These are phyloP conservation scores for Phanerochaete sordida DNA, from an alignment of 768 basidiomycete species.

Conservation along the genomic window DNA sequence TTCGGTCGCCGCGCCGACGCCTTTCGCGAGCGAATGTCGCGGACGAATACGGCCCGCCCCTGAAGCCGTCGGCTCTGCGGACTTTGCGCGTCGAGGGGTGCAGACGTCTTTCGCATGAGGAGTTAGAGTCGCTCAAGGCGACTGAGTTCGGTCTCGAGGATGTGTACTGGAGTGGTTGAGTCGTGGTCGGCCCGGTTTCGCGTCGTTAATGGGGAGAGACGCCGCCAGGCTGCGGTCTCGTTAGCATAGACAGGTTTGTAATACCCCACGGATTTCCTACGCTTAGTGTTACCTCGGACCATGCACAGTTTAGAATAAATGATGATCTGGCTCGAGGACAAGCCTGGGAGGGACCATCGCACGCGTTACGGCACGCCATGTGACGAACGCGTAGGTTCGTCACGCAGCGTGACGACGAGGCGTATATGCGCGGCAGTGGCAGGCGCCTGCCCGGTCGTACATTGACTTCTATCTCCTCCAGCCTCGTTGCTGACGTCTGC, in stretches of 20 bases:
- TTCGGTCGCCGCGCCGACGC: not conserved
- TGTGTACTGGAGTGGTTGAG: not conserved
- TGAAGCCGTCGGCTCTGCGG: not conserved
- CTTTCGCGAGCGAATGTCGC: not conserved
- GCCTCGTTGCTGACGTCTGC: not conserved
- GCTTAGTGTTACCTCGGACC: not conserved
- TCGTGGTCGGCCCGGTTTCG: no score
- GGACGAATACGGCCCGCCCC: not conserved
- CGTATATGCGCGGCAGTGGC: not conserved
- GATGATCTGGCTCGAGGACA: no score
- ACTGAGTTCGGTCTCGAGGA: not conserved
- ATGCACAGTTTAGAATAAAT: no score
- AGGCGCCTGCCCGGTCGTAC: not conserved
- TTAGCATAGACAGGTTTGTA: not conserved
- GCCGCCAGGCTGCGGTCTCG: no score
- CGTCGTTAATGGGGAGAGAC: no score
- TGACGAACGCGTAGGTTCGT: conserved; percentile 1
- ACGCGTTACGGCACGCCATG: not conserved
- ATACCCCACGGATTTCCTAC: not conserved
- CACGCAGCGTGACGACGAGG: not conserved
- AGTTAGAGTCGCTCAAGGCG: not conserved
- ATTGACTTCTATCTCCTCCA: not conserved
- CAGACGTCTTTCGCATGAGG: not conserved
- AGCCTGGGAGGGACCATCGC: not conserved
- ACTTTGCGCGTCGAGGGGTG: not conserved